Evolutionary conservation across 2,329 filamentous ascomycete species (phyloP).

Genomic region (Colletotrichum aenigma): DNA sequence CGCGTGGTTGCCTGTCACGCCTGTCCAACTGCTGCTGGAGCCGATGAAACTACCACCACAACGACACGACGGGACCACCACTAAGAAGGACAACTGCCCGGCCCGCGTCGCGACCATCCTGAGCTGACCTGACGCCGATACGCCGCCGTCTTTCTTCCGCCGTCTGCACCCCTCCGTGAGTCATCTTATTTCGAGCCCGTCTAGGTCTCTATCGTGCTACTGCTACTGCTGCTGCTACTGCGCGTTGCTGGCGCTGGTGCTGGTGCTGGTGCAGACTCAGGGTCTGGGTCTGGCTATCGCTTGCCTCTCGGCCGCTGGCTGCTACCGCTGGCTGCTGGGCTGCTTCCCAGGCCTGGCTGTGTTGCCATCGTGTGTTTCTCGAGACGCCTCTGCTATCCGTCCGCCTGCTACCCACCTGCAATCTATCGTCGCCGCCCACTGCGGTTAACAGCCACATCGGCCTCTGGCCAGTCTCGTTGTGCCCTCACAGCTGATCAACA

Average conservation of each 20-base stretch:
- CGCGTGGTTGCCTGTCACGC: background rate
- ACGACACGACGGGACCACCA: background rate
- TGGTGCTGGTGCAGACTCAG: background rate
- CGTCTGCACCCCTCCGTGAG: constrained; percentile 1
- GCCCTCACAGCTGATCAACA: background rate
- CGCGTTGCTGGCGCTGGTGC: background rate
- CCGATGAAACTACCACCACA: background rate
- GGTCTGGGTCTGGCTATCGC: background rate
- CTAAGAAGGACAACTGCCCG: background rate
- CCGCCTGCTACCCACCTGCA: background rate
- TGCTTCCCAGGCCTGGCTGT: background rate
- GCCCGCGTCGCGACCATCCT: constrained; percentile 10
- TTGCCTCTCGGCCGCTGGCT: background rate
- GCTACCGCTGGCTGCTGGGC: background rate
- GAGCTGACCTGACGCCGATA: constrained; percentile 2
- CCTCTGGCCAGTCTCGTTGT: background rate
- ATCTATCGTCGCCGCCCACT: background rate
- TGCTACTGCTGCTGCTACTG: background rate
- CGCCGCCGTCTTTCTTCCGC: background rate
- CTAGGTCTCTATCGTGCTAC: background rate
- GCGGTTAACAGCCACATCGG: background rate
- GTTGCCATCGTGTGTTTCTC: background rate
- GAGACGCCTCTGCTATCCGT: background rate
- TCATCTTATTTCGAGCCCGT: background rate
- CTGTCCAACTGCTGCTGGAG: background rate